Evolutionary conservation across 441 rosid genomes (phyloP).

Genomic region (Macaranga tanarius): DNA sequence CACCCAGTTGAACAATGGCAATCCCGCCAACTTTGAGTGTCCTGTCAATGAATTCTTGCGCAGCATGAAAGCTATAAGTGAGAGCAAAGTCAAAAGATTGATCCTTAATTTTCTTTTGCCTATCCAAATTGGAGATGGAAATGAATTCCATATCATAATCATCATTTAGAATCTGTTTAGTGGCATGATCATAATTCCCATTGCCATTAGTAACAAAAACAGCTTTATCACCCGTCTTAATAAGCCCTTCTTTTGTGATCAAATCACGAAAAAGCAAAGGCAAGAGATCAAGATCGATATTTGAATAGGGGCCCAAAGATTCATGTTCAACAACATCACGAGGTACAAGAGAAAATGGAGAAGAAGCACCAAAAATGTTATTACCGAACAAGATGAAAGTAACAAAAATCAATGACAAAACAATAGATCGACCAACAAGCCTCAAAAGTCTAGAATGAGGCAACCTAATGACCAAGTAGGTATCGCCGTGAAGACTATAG

Average conservation of each 20-base stretch:
- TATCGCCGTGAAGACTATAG: conserved; percentile 22
- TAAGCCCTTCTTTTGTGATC: conserved; percentile 51
- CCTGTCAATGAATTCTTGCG: conserved; percentile 51
- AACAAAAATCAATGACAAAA: conserved; percentile 45
- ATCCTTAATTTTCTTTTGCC: conserved; percentile 33
- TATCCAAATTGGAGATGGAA: conserved; percentile 40
- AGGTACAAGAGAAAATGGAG: not conserved
- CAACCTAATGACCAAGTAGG: conserved; percentile 35
- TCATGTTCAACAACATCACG: conserved; percentile 18
- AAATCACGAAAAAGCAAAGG: conserved; percentile 49
- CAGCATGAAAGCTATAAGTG: conserved; percentile 29
- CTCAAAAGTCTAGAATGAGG: conserved; percentile 36
- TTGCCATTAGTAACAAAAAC: conserved; percentile 36
- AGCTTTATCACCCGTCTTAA: conserved; percentile 38
- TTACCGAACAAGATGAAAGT: conserved; percentile 31
- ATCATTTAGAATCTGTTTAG: conserved; percentile 27
- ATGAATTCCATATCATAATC: conserved; percentile 36
- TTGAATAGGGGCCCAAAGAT: not conserved
- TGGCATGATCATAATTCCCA: conserved; percentile 25
- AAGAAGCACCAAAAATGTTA: conserved; percentile 21
- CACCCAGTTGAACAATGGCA: conserved; percentile 35
- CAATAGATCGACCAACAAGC: conserved; percentile 34
- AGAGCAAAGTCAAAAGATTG: conserved; percentile 47
- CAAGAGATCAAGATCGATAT: conserved; percentile 26
- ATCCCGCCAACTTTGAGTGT: conserved; percentile 57